phyloP scores from a whole-genome alignment of 805 yeast species.

The Myxozyma neotropica region DNA sequence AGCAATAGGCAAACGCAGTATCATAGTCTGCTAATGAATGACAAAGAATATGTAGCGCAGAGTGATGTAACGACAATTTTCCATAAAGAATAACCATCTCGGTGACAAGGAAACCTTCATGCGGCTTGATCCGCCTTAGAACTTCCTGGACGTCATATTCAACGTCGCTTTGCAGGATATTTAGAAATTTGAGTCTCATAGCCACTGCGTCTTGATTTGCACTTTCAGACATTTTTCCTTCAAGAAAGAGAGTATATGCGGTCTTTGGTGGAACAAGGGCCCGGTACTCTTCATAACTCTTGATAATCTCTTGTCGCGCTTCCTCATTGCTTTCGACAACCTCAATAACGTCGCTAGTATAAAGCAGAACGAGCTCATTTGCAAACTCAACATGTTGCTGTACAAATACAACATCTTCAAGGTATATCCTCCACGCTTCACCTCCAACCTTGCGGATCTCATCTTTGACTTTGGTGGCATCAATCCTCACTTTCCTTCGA shows the following conservation, averaged over 20 bases:
- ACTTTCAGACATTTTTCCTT: conserved; percentile 17
- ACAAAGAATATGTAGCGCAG: conserved; percentile 41
- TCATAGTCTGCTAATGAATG: conserved; percentile 42
- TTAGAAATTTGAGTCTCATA: conserved; percentile 37
- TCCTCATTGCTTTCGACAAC: conserved; percentile 29
- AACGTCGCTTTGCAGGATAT: conserved; percentile 34
- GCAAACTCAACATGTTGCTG: conserved; percentile 36
- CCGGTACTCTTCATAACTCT: conserved; percentile 37
- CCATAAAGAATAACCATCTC: conserved; percentile 44
- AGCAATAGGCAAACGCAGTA: conserved; percentile 42
- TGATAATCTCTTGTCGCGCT: conserved; percentile 30
- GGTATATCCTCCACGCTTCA: conserved; percentile 43
- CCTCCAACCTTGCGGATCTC: conserved; percentile 43
- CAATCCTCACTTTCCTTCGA: conserved; percentile 35
- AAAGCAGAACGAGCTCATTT: conserved; percentile 42
- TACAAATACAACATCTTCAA: conserved; percentile 41
- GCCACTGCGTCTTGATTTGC: conserved; percentile 26
- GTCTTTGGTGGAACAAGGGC: conserved; percentile 43
- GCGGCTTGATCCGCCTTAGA: conserved; percentile 37
- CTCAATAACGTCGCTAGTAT: conserved; percentile 42
- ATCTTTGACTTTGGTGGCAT: conserved; percentile 39
- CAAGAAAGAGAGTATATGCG: conserved; percentile 37
- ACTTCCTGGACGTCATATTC: conserved; percentile 36
- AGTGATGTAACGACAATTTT: conserved; percentile 38
- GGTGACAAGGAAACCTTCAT: conserved; percentile 37